Base-by-base conservation (phyloP, 176 grass and related monocot species). In the Triticum dicoccoides region DNA sequence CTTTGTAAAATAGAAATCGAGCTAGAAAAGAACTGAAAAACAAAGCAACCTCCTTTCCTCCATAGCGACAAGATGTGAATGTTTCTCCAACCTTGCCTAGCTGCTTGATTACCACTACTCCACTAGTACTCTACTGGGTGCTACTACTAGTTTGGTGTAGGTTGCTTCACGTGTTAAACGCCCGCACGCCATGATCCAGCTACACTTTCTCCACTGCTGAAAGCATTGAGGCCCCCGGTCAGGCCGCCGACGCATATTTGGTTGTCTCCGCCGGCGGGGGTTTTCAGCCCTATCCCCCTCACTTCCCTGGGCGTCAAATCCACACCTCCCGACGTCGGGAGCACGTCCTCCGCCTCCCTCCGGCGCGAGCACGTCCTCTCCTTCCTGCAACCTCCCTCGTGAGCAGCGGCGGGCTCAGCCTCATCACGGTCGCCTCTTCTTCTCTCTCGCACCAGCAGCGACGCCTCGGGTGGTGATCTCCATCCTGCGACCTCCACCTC, bases 161-260 rank as follows among this genome's bases (percentile, higher is more conserved):
- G 77, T 78, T 35, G 62, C 74, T 86, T 86, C 84, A 86, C 84
- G 74, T 86, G 84, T 59, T 79, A 86, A 86, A 86, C 47, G 70
- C 39, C 82, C 34, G 33, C 54, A 49, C 18, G 23, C 74, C 74
- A 68, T 69, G 83, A 78, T 86, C 75, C 33, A 74, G 24, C 73
- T 45, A 61, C 75, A 47, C 42, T 49, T 76, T 41, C 72, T 85
- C 85, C 68, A 87, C 17, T 47, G 59, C 89, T n/a, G 61, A 69
- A 65, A 75, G 58, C 80, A 76, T 20, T 0, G 15, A 14, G 45
- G 45, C 45, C 12, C 45, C 45, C 45, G 45, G 45, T 49, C 4
- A 14, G 45, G 45, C 45, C 45, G 45, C 45, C 12, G 45, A 49
- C 45, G 45, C 45, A 49, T 49, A 49, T 49, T 49, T 49, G 45